These are phyloP conservation scores for Nakazawaea anatomiae DNA, from an alignment of 805 yeast species.

Conservation along the genomic window DNA sequence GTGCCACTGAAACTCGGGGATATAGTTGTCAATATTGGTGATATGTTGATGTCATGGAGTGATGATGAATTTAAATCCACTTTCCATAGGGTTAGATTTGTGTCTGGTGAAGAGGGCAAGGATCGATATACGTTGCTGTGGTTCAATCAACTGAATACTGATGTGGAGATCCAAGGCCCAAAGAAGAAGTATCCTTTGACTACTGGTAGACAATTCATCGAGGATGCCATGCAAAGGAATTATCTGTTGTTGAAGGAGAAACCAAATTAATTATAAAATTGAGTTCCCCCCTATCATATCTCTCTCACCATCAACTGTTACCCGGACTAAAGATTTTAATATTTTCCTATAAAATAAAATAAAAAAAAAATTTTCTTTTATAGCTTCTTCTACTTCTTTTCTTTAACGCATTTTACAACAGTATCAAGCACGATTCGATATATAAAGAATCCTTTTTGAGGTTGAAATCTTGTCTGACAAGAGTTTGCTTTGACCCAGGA, in stretches of 20 bases:
- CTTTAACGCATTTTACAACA: slow-evolving; percentile 47
- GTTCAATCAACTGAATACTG: slow-evolving; percentile 30
- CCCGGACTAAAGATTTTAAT: background rate
- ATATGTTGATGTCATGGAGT: slow-evolving; percentile 33
- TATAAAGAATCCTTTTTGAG: slow-evolving; percentile 50
- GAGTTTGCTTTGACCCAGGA: slow-evolving; percentile 50
- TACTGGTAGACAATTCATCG: slow-evolving; percentile 27
- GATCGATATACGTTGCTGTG: slow-evolving; percentile 28
- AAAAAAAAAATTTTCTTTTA: background rate
- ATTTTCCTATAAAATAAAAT: background rate
- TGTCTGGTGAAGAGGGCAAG: slow-evolving; percentile 20
- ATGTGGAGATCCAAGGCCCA: slow-evolving; percentile 24
- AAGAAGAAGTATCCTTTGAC: slow-evolving; percentile 20
- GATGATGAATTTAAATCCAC: slow-evolving; percentile 28
- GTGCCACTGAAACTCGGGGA: slow-evolving; percentile 27
- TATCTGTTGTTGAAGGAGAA: slow-evolving; percentile 10
- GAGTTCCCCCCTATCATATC: no score
- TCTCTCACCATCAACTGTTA: background rate
- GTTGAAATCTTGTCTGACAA: slow-evolving; percentile 31
- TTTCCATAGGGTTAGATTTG: slow-evolving; percentile 28
- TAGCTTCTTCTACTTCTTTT: slow-evolving; percentile 7
- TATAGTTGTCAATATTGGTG: slow-evolving; percentile 31
- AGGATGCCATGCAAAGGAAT: slow-evolving; percentile 27
- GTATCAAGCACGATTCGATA: slow-evolving; percentile 35
- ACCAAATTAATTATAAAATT: background rate